A percentile compares a stretch with the other conserved stretches of the same genome.
These are phyloP conservation scores for Thraustochytrium striatum DNA, from an alignment of 352 stramenopile genomes.

Conservation along the genomic window DNA sequence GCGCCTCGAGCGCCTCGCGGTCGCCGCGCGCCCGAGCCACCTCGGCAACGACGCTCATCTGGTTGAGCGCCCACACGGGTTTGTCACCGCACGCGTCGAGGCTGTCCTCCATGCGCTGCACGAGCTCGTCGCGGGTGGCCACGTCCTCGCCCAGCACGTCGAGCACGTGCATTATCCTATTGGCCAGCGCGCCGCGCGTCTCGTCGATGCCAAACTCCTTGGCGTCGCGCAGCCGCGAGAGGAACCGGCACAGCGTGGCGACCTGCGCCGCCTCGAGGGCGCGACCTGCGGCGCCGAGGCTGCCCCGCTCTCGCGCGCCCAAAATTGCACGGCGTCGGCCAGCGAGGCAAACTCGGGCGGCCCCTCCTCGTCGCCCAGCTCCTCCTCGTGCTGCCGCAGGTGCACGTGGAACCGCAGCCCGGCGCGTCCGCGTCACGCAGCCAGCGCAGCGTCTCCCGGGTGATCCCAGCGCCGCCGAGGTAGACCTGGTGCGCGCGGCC, in stretches of 20 bases:
- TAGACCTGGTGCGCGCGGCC: background rate
- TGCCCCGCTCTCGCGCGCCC: background rate
- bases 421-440: background rate
- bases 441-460: background rate
- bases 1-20: background rate
- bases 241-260: background rate
- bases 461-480: background rate
- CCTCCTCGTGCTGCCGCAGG: background rate
- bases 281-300: background rate
- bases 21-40: background rate
- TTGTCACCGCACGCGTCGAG: slow-evolving; percentile 14
- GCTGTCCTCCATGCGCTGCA: background rate
- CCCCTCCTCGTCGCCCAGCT: background rate
- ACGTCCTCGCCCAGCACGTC: background rate
- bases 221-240: background rate
- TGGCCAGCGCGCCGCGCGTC: background rate
- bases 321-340: background rate
- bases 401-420: background rate
- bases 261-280: background rate
- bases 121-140: background rate
- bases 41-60: background rate
- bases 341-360: background rate
- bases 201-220: background rate
- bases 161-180: background rate
- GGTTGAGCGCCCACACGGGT: slow-evolving; percentile 1